A percentile compares a stretch with the other conserved stretches of the same genome.
phyloP scores from a whole-genome alignment of 2,329 filamentous ascomycete genomes.

The Cytospora mali region DNA sequence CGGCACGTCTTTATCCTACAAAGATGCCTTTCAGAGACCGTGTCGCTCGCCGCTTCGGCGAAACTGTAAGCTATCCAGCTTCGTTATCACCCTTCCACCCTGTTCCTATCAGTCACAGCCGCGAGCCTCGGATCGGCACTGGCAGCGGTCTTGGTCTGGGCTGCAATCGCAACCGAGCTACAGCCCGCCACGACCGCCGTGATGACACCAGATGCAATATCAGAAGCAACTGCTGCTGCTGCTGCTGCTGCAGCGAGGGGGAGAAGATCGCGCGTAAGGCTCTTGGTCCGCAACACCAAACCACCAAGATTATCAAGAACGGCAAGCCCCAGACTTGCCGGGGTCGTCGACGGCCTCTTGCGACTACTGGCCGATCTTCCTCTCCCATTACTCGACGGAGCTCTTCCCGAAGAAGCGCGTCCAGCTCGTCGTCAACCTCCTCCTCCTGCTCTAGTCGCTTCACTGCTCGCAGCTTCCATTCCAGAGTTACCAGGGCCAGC shows the following conservation, averaged over 20 bases:
- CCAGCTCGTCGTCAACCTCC: background rate
- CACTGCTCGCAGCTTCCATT: constrained; percentile 15
- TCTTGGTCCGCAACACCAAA: constrained; percentile 8
- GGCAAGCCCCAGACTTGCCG: background rate
- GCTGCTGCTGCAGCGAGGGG: background rate
- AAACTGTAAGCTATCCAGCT: constrained; percentile 43
- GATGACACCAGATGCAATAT: background rate
- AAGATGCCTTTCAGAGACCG: constrained; percentile 38
- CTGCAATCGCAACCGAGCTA: constrained; percentile 10
- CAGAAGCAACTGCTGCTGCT: background rate
- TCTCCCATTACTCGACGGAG: background rate
- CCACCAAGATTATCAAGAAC: constrained; percentile 10
- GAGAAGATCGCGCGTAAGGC: constrained; percentile 10
- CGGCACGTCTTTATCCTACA: background rate
- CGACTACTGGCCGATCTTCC: constrained; percentile 10
- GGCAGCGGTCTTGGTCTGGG: constrained; percentile 18
- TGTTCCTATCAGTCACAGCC: constrained; percentile 17
- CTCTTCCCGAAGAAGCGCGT: too few relatives aligned
- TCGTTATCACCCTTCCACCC: constrained; percentile 30
- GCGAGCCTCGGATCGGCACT: constrained; percentile 12
- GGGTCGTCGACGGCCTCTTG: background rate
- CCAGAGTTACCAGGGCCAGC: constrained; percentile 21
- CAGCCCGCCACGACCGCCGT: constrained; percentile 16
- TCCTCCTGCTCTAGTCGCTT: constrained; percentile 18
- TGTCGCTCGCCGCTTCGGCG: constrained; percentile 52